A percentile compares a stretch with the other conserved stretches of the same genome.
phyloP scores from a whole-genome alignment of 2,329 filamentous ascomycete species.

The Davidsoniella virescens region DNA sequence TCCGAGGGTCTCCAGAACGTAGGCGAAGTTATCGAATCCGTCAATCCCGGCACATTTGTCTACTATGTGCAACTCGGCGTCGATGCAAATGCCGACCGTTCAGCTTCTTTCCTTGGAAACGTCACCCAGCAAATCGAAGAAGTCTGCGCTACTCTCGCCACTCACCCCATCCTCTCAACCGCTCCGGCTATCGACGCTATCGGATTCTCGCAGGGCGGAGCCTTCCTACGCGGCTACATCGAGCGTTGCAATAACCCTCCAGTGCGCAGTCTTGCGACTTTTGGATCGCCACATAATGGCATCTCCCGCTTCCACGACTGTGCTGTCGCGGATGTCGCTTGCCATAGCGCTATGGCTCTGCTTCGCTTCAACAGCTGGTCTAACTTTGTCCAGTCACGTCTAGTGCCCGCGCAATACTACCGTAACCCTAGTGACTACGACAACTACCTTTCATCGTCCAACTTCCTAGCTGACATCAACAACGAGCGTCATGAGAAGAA shows the following conservation, averaged over 20 bases:
- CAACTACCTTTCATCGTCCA: slow-evolving; percentile 62
- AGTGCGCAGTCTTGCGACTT: slow-evolving; percentile 68
- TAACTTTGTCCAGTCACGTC: slow-evolving; percentile 53
- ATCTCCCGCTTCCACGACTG: slow-evolving; percentile 73
- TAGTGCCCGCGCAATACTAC: slow-evolving; percentile 94
- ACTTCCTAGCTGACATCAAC: slow-evolving; percentile 90
- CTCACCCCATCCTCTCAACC: slow-evolving; percentile 63
- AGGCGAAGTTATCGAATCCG: slow-evolving; percentile 51
- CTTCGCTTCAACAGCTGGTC: slow-evolving; percentile 71
- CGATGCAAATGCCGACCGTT: slow-evolving; percentile 52
- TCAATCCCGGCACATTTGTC: slow-evolving; percentile 70
- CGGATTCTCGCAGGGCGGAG: slow-evolving; percentile 89
- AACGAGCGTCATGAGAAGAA: slow-evolving; percentile 75
- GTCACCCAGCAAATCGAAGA: slow-evolving; percentile 58
- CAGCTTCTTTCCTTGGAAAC: slow-evolving; percentile 82
- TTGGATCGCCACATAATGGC: slow-evolving; percentile 83
- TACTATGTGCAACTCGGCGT: slow-evolving; percentile 61
- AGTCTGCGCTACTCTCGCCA: slow-evolving; percentile 63
- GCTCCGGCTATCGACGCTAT: slow-evolving; percentile 77
- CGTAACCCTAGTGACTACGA: slow-evolving; percentile 53
- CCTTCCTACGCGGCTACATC: slow-evolving; percentile 83
- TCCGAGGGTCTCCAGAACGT: slow-evolving; percentile 58
- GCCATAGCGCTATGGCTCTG: slow-evolving; percentile 62
- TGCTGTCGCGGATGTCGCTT: slow-evolving; percentile 56
- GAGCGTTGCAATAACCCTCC: slow-evolving; percentile 69